phyloP scores from a whole-genome alignment of 768 basidiomycete species.

The Mycena latifolia region DNA sequence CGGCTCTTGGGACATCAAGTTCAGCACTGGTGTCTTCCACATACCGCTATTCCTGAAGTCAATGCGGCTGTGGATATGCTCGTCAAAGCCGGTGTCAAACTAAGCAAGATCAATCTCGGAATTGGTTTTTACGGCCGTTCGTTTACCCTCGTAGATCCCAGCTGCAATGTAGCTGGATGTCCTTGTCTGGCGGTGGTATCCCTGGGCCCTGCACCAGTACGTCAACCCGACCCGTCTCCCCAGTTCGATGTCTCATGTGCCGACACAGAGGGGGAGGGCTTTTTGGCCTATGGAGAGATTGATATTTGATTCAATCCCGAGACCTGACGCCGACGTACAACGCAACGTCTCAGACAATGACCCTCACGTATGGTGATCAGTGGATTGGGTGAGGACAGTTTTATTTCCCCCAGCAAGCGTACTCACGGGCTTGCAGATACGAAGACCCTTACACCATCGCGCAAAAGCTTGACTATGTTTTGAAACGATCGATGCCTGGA shows the following conservation, averaged over 20 bases:
- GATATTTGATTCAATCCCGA: slow-evolving; percentile 22
- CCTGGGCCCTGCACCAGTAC: slow-evolving; percentile 13
- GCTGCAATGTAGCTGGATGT: too few relatives aligned
- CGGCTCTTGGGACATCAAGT: slow-evolving; percentile 22
- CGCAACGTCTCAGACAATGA: slow-evolving; percentile 12
- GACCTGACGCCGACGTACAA: slow-evolving; percentile 21
- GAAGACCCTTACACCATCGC: slow-evolving; percentile 22
- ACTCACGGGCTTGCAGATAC: slow-evolving; percentile 7
- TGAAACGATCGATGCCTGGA: slow-evolving; percentile 22
- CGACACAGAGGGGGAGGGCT: slow-evolving; percentile 18
- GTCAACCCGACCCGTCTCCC: neutral
- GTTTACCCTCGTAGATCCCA: slow-evolving; percentile 15
- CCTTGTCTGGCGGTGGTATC: too few relatives aligned
- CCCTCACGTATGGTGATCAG: slow-evolving; percentile 14
- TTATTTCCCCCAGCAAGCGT: neutral
- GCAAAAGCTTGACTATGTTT: slow-evolving; percentile 19
- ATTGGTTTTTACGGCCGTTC: slow-evolving; percentile 23
- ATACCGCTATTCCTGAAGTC: slow-evolving; percentile 23
- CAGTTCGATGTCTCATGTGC: neutral
- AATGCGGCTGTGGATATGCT: slow-evolving; percentile 11
- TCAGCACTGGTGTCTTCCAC: slow-evolving; percentile 16
- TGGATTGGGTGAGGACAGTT: slow-evolving; percentile 15
- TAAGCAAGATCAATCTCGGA: slow-evolving; percentile 23
- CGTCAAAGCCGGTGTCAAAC: neutral
- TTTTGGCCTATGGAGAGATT: slow-evolving; percentile 21